Percentiles rank a stretch among this genome's conserved stretches.
These are phyloP conservation scores for Aureococcus anophagefferens DNA, from an alignment of 108 stramenopile genomes.

Conservation along the genomic window DNA sequence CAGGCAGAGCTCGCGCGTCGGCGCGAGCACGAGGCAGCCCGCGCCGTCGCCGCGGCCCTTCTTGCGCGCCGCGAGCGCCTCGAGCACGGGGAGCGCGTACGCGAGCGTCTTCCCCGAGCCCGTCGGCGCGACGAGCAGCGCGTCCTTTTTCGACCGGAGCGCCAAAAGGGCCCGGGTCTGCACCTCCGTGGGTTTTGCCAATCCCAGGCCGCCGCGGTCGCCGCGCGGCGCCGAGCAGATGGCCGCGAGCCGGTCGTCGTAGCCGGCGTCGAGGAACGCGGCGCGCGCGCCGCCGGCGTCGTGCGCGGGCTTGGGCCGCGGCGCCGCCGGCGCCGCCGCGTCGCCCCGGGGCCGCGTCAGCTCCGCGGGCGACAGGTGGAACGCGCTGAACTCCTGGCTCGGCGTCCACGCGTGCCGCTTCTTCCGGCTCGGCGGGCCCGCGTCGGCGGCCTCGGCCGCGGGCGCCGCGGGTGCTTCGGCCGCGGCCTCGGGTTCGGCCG, in stretches of 20 bases:
- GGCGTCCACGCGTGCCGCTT: background rate
- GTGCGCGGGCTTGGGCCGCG: background rate
- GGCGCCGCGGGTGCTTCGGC: no score
- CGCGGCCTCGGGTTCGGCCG: no score
- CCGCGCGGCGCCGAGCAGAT: background rate
- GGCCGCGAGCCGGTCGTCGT: background rate
- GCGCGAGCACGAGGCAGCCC: slow-evolving; percentile 38
- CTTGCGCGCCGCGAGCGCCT: background rate
- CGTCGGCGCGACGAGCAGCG: background rate
- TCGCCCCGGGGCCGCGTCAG: background rate
- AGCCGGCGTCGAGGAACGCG: background rate
- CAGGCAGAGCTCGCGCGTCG: slow-evolving; percentile 48
- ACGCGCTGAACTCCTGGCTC: background rate
- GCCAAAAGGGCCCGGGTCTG: background rate
- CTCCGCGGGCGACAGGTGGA: background rate
- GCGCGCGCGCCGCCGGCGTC: background rate
- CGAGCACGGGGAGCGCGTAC: background rate
- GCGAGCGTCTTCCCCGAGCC: background rate
- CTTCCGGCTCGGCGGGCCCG: background rate
- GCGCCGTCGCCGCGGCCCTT: slow-evolving; percentile 32
- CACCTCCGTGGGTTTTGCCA: background rate
- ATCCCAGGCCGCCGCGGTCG: background rate
- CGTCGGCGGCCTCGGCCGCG: no score
- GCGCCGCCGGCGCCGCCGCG: background rate
- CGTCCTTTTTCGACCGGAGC: background rate